A percentile compares a stretch with the other conserved stretches of the same genome.
Evolutionary conservation across 257 asterid genomes (phyloP).

Genomic region (Osmanthus fragrans): DNA sequence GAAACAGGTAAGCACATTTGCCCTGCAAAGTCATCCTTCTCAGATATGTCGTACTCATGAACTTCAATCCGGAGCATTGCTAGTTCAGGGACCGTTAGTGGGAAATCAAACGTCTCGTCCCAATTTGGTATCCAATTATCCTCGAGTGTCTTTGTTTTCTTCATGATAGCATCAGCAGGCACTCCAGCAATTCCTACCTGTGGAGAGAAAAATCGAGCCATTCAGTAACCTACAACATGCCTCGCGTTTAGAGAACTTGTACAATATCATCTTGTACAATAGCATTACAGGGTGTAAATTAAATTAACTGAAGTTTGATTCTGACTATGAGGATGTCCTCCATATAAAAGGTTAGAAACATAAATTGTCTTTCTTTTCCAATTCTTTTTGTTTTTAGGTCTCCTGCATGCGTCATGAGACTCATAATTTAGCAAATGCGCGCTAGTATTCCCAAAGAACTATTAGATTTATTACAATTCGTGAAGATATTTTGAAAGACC

Average conservation of each 20-base stretch:
- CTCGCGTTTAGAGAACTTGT: not conserved
- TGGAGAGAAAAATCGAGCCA: not conserved
- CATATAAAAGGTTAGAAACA: not conserved
- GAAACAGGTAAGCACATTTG: no score
- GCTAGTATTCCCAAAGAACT: not conserved
- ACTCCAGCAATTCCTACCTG: slow-evolving; percentile 20
- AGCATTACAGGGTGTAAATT: not conserved
- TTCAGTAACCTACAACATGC: not conserved
- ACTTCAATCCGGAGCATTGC: no score
- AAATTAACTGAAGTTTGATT: not conserved
- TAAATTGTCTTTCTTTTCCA: not conserved
- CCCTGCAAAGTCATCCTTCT: no score
- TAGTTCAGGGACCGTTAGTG: no score
- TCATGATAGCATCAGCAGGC: slow-evolving; percentile 14
- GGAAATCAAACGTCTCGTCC: slow-evolving; percentile 1
- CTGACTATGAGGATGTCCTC: not conserved
- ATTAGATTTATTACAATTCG: not conserved
- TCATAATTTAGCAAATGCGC: not conserved
- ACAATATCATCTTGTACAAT: not conserved
- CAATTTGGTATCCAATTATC: slow-evolving; percentile 13
- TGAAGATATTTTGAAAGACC: not conserved
- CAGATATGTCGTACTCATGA: no score
- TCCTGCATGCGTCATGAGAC: not conserved
- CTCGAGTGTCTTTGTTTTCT: not conserved
- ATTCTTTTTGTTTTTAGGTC: not conserved